phyloP scores from a whole-genome alignment of 257 asterid genomes.

The Salvia splendens region DNA sequence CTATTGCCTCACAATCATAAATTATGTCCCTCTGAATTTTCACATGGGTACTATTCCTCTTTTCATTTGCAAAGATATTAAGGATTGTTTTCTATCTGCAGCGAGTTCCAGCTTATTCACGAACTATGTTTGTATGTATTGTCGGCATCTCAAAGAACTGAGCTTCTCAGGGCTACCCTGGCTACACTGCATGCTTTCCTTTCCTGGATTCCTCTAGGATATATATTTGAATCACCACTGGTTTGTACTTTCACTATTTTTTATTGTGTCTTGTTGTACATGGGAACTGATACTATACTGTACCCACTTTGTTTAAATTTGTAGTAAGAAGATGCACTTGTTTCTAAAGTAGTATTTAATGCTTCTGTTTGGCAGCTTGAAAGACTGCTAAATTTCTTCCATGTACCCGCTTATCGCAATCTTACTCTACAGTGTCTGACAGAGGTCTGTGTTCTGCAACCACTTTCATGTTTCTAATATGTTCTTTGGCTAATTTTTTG shows the following conservation, averaged over 20 bases:
- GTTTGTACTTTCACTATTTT: constrained; percentile 50
- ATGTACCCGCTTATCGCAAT: constrained; percentile 81
- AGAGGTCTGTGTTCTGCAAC: constrained; percentile 56
- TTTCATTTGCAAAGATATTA: constrained; percentile 10
- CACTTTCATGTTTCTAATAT: constrained; percentile 9
- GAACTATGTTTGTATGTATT: constrained; percentile 90
- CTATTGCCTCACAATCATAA: not conserved
- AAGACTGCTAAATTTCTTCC: constrained; percentile 75
- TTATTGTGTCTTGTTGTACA: constrained; percentile 14
- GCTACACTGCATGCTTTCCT: constrained; percentile 96
- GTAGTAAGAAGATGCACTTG: constrained; percentile 18
- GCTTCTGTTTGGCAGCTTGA: constrained; percentile 68
- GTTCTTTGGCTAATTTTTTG: not conserved
- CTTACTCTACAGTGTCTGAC: constrained; percentile 93
- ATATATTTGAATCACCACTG: constrained; percentile 96
- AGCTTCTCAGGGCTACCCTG: constrained; percentile 91
- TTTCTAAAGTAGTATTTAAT: not conserved
- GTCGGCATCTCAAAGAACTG: constrained; percentile 92
- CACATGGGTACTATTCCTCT: not conserved
- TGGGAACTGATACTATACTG: constrained; percentile 15
- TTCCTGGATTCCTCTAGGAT: constrained; percentile 98
- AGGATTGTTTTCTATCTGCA: constrained; percentile 41
- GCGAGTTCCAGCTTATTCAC: constrained; percentile 96
- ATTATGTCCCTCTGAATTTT: not conserved
- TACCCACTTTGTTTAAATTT: constrained; percentile 1